Conservation (phyloP, 805 yeast species). For the Schwanniomyces yamadae region DNA sequence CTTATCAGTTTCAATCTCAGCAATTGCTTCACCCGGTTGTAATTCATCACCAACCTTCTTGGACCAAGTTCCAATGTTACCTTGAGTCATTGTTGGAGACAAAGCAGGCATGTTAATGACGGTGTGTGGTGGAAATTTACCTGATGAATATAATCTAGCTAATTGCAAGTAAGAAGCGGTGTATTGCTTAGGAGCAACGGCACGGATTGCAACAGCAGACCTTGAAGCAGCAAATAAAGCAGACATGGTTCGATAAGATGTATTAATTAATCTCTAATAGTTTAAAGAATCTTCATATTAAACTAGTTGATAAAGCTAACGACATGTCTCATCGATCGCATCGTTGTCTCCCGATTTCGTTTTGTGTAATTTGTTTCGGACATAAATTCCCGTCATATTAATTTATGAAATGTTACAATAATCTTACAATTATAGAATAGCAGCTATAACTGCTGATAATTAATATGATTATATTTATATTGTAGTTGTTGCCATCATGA, state of each 20-base stretch:
- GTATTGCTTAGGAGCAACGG: constrained; percentile 16
- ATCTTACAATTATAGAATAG: neutral
- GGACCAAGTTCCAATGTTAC: constrained; percentile 86
- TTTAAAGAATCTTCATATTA: neutral
- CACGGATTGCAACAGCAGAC: constrained; percentile 24
- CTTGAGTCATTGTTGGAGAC: constrained; percentile 99
- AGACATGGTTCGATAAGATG: constrained; percentile 22
- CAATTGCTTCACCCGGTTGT: constrained; percentile 89
- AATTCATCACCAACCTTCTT: constrained; percentile 87
- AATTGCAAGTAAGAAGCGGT: constrained; percentile 24
- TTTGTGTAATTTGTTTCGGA: constrained; percentile 17
- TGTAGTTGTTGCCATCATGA: too few relatives aligned
- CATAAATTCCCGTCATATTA: constrained; percentile 21
- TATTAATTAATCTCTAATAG: constrained; percentile 1
- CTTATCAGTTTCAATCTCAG: constrained; percentile 97
- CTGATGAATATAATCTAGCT: constrained; percentile 43
- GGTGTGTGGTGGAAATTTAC: constrained; percentile 73
- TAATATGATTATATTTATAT: too few relatives aligned
- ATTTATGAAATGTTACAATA: too few relatives aligned
- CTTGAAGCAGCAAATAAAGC: constrained; percentile 37
- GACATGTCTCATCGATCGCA: constrained; percentile 22
- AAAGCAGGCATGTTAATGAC: constrained; percentile 97
- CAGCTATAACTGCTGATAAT: too few relatives aligned
- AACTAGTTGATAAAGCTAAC: too few relatives aligned
- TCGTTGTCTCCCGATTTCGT: constrained; percentile 27